A percentile compares a stretch with the other conserved stretches of the same genome.
Conservation (phyloP, 2,329 filamentous ascomycete species). For the Sclerotinia subarctica region DNA sequence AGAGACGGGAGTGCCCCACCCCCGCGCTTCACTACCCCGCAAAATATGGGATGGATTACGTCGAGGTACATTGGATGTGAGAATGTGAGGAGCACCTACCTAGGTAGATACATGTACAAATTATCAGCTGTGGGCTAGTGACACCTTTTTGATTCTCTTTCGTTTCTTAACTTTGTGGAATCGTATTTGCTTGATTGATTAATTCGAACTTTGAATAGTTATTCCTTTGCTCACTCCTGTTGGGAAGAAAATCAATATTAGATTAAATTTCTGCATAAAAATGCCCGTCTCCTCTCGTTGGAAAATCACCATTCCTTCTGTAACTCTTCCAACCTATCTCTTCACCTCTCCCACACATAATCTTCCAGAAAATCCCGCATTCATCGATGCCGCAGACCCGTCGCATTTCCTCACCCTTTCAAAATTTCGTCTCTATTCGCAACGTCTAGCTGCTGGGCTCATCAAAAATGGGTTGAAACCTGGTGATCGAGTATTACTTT, state of each 20-base stretch:
- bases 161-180: not conserved
- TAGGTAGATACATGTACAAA: not conserved
- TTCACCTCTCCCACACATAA: slow-evolving; percentile 48
- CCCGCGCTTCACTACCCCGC: not conserved
- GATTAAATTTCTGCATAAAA: not conserved
- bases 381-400: slow-evolving; percentile 65
- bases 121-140: too few relatives aligned
- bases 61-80: too few relatives aligned
- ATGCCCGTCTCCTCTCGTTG: slow-evolving; percentile 35
- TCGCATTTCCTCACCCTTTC: slow-evolving; percentile 62
- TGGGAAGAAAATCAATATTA: not conserved
- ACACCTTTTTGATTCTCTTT: not conserved
- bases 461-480: slow-evolving; percentile 57
- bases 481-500: slow-evolving; percentile 53
- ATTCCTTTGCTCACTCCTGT: not conserved
- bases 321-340: slow-evolving; percentile 55
- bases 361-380: slow-evolving; percentile 46
- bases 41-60: not conserved
- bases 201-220: too few relatives aligned
- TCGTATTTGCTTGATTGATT: not conserved
- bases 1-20: not conserved
- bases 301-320: slow-evolving; percentile 31
- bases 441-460: slow-evolving; percentile 69
- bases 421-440: slow-evolving; percentile 66
- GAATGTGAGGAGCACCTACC: too few relatives aligned